phyloP scores from a whole-genome alignment of 2,329 filamentous ascomycete genomes.

The Penicillium griseofulvum region DNA sequence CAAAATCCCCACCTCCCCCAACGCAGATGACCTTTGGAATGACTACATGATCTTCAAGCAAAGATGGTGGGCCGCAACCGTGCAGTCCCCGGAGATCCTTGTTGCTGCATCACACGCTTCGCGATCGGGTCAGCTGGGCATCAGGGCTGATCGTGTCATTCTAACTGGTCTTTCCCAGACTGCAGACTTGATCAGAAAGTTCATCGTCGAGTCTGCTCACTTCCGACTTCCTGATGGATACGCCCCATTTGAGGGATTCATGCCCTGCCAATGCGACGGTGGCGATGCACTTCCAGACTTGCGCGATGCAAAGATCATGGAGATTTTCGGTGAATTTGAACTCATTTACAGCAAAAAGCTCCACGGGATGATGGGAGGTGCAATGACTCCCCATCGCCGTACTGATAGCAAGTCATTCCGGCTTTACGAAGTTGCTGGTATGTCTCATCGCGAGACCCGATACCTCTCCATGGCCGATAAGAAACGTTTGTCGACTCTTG shows the following conservation, averaged over 20 bases:
- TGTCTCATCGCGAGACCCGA: conserved; percentile 1
- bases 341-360: neutral
- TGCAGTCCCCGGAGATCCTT: conserved; percentile 2
- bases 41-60: conserved; percentile 1
- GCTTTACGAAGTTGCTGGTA: conserved; percentile 3
- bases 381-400: neutral
- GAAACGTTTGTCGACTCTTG: neutral
- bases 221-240: neutral
- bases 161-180: neutral
- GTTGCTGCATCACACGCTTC: neutral
- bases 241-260: neutral
- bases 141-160: neutral
- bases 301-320: neutral
- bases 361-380: neutral
- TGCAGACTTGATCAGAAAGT: conserved; percentile 3
- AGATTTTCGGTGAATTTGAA: neutral
- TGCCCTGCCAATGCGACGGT: conserved; percentile 3
- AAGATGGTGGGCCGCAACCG: neutral
- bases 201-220: neutral
- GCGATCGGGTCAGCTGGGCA: neutral
- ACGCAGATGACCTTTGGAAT: neutral
- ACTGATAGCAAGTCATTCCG: neutral
- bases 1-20: neutral
- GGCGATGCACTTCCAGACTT: neutral
- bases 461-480: conserved; percentile 1